A percentile compares a stretch with the other conserved stretches of the same genome.
Evolutionary conservation across 208 protist genomes (phyloP).

Genomic region (Tritrichomonas foetus): DNA sequence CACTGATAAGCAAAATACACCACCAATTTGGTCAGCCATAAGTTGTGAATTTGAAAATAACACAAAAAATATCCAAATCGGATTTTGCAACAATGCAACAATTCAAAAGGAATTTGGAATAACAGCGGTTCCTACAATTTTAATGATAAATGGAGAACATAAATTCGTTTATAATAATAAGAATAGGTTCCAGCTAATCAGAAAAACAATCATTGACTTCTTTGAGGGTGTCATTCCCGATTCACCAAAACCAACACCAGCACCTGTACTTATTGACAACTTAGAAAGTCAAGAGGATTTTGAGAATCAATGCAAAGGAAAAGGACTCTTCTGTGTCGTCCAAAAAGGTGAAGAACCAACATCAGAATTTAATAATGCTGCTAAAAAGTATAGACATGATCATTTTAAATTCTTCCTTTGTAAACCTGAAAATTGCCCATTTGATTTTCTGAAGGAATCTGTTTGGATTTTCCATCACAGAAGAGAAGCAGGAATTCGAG

Average conservation of each 20-base stretch:
- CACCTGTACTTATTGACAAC: neutral
- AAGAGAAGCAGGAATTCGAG: neutral
- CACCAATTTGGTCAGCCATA: neutral
- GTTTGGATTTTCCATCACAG: neutral
- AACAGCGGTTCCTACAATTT: neutral
- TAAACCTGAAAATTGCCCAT: neutral
- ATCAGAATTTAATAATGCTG: neutral
- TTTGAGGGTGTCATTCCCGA: neutral
- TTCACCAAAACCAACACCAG: neutral
- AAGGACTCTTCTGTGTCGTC: neutral
- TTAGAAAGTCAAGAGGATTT: neutral
- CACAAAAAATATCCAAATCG: neutral
- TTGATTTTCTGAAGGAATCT: neutral
- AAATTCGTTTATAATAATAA: neutral
- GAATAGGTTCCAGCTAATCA: neutral
- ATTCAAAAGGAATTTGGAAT: neutral
- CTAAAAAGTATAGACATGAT: neutral
- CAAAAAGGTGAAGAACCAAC: neutral
- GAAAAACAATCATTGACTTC: neutral
- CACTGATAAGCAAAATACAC: neutral
- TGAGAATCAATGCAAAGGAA: neutral
- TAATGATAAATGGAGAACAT: neutral
- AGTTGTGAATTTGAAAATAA: neutral
- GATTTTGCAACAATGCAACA: neutral
- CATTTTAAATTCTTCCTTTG: neutral